Conservation (phyloP, 495 filamentous ascomycete species). For the Lepidopterella palustris region DNA sequence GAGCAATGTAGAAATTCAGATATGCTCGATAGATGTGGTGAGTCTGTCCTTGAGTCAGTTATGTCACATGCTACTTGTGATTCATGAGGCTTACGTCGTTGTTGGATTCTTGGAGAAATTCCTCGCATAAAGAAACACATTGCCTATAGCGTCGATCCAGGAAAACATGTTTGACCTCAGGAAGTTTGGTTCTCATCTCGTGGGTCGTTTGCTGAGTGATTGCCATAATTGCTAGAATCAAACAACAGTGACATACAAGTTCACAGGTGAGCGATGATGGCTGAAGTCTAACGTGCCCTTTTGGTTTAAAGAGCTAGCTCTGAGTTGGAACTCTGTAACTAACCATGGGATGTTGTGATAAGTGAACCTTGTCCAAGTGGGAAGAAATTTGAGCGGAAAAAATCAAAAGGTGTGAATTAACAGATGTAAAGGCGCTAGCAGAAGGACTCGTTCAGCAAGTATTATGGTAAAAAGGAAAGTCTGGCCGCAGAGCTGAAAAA, state of each 20-base stretch:
- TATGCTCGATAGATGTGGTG: slow-evolving; percentile 22
- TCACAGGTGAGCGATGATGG: too few species aligned
- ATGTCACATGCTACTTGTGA: not conserved
- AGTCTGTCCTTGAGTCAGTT: slow-evolving; percentile 6
- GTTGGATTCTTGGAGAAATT: slow-evolving; percentile 9
- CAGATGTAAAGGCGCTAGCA: not conserved
- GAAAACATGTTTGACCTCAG: slow-evolving; percentile 24
- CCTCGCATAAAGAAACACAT: slow-evolving; percentile 17
- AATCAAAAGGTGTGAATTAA: not conserved
- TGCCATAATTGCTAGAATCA: slow-evolving; percentile 9
- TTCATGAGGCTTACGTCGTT: slow-evolving; percentile 14
- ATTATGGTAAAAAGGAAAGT: not conserved
- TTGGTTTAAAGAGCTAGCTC: too few species aligned
- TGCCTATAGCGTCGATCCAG: slow-evolving; percentile 23
- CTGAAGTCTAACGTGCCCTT: not conserved
- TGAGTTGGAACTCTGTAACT: too few species aligned
- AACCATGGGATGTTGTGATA: too few species aligned
- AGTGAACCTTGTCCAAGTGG: too few species aligned
- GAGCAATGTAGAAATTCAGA: slow-evolving; percentile 28
- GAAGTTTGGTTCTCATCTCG: slow-evolving; percentile 12
- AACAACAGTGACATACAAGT: too few species aligned
- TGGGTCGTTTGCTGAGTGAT: not conserved
- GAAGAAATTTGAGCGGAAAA: not conserved
- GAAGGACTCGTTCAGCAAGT: not conserved
- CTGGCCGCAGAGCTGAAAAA: not conserved